A percentile compares a stretch with the other conserved stretches of the same genome.
Evolutionary conservation across 129 eudicot species (phyloP).

Genomic region (Kitagawia praeruptora): DNA sequence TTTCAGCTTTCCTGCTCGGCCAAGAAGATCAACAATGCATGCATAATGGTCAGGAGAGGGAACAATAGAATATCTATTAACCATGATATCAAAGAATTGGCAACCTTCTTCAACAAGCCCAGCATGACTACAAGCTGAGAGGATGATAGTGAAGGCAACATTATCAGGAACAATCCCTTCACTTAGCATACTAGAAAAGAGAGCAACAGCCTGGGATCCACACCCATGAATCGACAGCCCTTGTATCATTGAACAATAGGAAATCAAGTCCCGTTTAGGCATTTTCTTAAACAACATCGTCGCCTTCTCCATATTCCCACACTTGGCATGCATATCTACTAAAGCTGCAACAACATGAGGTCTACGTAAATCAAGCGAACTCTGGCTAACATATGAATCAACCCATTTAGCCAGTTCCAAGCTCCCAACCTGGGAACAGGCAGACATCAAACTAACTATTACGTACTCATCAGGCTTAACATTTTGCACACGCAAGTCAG

Average conservation of each 20-base stretch:
- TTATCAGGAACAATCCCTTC: slow-evolving; percentile 56
- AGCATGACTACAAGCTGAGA: slow-evolving; percentile 51
- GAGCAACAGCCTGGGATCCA: slow-evolving; percentile 38
- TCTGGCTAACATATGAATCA: slow-evolving; percentile 36
- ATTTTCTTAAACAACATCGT: slow-evolving; percentile 31
- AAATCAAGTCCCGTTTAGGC: slow-evolving; percentile 47
- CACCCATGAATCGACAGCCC: slow-evolving; percentile 58
- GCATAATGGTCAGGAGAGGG: slow-evolving; percentile 63
- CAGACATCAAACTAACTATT: slow-evolving; percentile 68
- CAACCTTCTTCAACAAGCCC: slow-evolving; percentile 63
- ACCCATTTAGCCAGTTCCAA: slow-evolving; percentile 58
- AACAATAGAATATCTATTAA: slow-evolving; percentile 25
- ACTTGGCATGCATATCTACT: slow-evolving; percentile 68
- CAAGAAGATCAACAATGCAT: slow-evolving; percentile 60
- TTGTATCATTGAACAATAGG: slow-evolving; percentile 71
- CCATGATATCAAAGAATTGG: slow-evolving; percentile 33
- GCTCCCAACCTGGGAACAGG: slow-evolving; percentile 65
- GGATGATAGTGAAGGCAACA: slow-evolving; percentile 52
- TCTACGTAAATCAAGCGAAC: slow-evolving; percentile 26
- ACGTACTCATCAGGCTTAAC: slow-evolving; percentile 55
- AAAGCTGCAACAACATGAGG: slow-evolving; percentile 54
- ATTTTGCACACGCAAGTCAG: slow-evolving; percentile 31
- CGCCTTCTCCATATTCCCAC: slow-evolving; percentile 70
- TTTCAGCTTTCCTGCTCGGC: slow-evolving; percentile 45
- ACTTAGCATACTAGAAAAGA: slow-evolving; percentile 49